A percentile compares a stretch with the other conserved stretches of the same genome.
These are phyloP conservation scores for Penicillium sp. DNA, from an alignment of 2,329 filamentous ascomycete species.

Conservation along the genomic window DNA sequence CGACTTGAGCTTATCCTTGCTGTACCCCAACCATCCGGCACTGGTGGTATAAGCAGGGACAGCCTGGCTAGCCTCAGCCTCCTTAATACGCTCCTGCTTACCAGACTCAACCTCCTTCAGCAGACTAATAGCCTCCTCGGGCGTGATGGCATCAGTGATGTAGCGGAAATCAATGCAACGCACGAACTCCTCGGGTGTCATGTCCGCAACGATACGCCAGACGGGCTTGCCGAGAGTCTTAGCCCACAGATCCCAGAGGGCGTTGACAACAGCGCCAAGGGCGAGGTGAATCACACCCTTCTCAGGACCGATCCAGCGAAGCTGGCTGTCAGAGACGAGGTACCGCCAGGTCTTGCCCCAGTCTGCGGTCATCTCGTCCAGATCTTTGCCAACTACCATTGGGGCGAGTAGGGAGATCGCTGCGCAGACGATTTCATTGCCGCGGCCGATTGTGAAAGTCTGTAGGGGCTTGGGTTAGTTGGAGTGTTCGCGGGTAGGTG, in stretches of 20 bases:
- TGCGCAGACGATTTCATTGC: constrained; percentile 87
- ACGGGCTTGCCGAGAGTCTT: constrained; percentile 83
- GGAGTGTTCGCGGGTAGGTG: neutral
- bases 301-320: constrained; percentile 91
- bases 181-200: constrained; percentile 84
- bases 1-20: constrained; percentile 78
- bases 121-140: constrained; percentile 73
- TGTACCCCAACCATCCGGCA: constrained; percentile 89
- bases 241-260: constrained; percentile 93
- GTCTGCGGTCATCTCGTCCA: constrained; percentile 72
- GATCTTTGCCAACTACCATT: constrained; percentile 70
- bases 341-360: constrained; percentile 89
- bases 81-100: constrained; percentile 68
- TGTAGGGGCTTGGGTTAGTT: constrained; percentile 14
- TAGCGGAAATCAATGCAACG: constrained; percentile 90
- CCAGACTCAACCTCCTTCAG: constrained; percentile 63
- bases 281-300: constrained; percentile 94
- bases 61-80: constrained; percentile 69
- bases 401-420: constrained; percentile 77
- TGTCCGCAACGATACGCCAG: constrained; percentile 85
- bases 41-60: constrained; percentile 90
- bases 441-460: constrained; percentile 58
- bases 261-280: constrained; percentile 84
- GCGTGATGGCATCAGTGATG: constrained; percentile 89
- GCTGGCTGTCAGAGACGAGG: constrained; percentile 84